Evolutionary conservation across 2,329 filamentous ascomycete species (phyloP), one percentile per base, ranked within the genome.

Genomic region (Epichloe gansuensis): DNA sequence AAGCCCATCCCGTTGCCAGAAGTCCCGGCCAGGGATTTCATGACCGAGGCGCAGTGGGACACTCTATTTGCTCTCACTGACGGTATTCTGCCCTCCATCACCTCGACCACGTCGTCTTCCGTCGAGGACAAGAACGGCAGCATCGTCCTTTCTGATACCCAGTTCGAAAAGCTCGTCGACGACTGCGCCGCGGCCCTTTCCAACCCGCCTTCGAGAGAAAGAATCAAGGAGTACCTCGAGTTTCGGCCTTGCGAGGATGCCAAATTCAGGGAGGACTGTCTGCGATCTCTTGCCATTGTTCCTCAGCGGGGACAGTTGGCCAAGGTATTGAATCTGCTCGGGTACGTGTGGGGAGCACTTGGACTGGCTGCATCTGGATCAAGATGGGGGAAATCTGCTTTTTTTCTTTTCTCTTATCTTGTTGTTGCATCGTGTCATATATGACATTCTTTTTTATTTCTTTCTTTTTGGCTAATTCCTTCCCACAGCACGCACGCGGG

Each of bases 51-150:
- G 17, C 74, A 80, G 66, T 82, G 79, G 80, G 63, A 69, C 40
- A 73, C 75, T 2, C 60, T 82, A 42, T 69, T 74, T 57, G 69
- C 78, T 2, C 64, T 82, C 6, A 63, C 81, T 41, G 78, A 82
- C 56, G 76, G 74, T n/a, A 65, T 79, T 17, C 66, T 87, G 35
- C 82, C 84, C 2, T 74, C 81, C 21, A 71, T 87, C 55, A 72
- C 70, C 21, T 62, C 71, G 13, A 66, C 70, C 5, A 49, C 51
- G 11, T 47, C 53, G 13, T 66, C 71, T 17, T 58, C 63, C 21
- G 58, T 65, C 21, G 61, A 61, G 12, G 71, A 77, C 58, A 60
- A 61, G 23, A 60, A 63, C 4, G 64, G 39, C 11, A 49, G 49
- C 46, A 51, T 54, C 34, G 5, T 58, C 36, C 71, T 82, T 12